Conservation (phyloP, 768 basidiomycete genomes). For the Russula compacta region DNA sequence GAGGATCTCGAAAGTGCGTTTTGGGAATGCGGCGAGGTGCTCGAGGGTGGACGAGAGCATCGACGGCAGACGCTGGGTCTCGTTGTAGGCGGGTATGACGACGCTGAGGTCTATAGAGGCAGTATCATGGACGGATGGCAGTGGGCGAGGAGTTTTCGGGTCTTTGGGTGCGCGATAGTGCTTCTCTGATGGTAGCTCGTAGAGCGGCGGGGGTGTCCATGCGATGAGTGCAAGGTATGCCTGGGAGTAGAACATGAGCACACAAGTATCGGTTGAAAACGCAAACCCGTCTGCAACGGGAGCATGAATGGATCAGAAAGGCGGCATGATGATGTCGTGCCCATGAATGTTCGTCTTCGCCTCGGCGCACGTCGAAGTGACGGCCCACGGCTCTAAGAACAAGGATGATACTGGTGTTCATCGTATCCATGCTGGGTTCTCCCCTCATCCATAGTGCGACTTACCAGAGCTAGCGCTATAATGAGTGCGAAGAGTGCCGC, state of each 20-base stretch:
- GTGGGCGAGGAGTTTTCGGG: conserved; percentile 43
- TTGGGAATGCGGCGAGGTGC: conserved; percentile 40
- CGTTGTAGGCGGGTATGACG: conserved; percentile 89
- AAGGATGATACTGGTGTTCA: conserved; percentile 78
- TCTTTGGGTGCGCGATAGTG: conserved; percentile 53
- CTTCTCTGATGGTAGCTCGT: conserved; percentile 57
- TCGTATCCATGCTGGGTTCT: conserved; percentile 28
- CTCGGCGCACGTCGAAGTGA: conserved; percentile 43
- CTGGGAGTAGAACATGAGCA: conserved; percentile 33
- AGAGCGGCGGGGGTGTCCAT: conserved; percentile 64
- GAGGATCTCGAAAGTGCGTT: conserved; percentile 67
- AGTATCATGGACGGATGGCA: conserved; percentile 47
- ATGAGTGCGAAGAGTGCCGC: neutral
- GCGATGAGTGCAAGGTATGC: conserved; percentile 59
- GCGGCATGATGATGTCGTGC: conserved; percentile 36
- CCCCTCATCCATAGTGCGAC: neutral
- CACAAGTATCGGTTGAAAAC: neutral
- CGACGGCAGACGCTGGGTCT: conserved; percentile 65
- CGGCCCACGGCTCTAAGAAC: conserved; percentile 79
- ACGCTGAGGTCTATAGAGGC: conserved; percentile 65
- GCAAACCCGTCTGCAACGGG: neutral
- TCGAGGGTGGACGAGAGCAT: conserved; percentile 76
- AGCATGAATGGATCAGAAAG: conserved; percentile 26
- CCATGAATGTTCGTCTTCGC: conserved; percentile 55
- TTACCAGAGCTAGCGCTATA: conserved; percentile 4